A percentile compares a stretch with the other conserved stretches of the same genome.
These are phyloP conservation scores for Halophytophthora batemanensis DNA, from an alignment of 352 stramenopile species.

Conservation along the genomic window DNA sequence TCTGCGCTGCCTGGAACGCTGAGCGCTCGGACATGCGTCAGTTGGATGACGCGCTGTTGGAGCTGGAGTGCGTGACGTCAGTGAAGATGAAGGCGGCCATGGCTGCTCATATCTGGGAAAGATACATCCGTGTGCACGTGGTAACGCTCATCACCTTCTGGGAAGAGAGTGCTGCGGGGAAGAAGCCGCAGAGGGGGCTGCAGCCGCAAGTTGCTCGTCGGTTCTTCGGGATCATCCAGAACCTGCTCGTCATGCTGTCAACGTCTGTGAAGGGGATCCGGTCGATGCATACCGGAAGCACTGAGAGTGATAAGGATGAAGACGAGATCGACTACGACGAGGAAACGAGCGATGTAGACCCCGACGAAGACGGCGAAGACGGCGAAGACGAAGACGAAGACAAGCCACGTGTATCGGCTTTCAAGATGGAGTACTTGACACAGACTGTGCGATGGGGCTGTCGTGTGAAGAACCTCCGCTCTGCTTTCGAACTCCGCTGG, in stretches of 20 bases:
- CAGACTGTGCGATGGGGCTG: slow-evolving; percentile 42
- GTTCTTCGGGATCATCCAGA: slow-evolving; percentile 79
- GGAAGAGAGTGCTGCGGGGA: slow-evolving; percentile 69
- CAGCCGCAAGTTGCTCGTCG: slow-evolving; percentile 71
- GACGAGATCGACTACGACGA: slow-evolving; percentile 27
- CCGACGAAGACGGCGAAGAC: slow-evolving; percentile 24
- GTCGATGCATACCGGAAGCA: not conserved
- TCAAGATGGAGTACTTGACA: slow-evolving; percentile 48
- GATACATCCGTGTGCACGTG: slow-evolving; percentile 78
- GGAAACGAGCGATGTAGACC: slow-evolving; percentile 24
- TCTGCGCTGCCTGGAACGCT: slow-evolving; percentile 78
- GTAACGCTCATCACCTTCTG: slow-evolving; percentile 80
- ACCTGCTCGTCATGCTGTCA: slow-evolving; percentile 45
- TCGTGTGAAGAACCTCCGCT: slow-evolving; percentile 43
- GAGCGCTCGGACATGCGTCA: slow-evolving; percentile 85
- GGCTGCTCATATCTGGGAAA: slow-evolving; percentile 74
- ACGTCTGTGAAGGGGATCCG: slow-evolving; percentile 25
- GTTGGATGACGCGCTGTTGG: slow-evolving; percentile 65
- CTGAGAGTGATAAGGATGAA: slow-evolving; percentile 11
- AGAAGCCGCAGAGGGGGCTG: slow-evolving; percentile 63
- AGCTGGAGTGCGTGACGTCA: slow-evolving; percentile 48
- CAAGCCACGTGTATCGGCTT: slow-evolving; percentile 10
- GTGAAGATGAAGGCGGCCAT: slow-evolving; percentile 54
- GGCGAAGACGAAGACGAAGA: slow-evolving; percentile 20
- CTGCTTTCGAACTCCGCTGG: slow-evolving; percentile 48